Evolutionary conservation across 169 alveolate species (phyloP).

Genomic region (Theileria orientalis): DNA sequence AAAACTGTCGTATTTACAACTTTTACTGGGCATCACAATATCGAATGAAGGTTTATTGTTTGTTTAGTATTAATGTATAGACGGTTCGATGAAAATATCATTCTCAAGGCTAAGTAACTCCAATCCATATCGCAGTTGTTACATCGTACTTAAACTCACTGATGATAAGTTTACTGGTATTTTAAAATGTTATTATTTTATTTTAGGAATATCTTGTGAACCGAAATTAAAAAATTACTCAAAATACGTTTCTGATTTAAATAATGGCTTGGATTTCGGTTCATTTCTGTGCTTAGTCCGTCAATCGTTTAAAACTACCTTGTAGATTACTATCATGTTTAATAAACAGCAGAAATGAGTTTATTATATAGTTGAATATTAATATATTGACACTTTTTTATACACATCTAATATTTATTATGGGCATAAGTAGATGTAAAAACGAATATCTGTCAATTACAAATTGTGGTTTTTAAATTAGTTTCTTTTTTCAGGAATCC

Average conservation of each 20-base stretch:
- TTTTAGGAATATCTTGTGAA: conserved; percentile 31
- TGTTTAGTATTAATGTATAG: conserved; percentile 1
- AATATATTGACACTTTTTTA: no score
- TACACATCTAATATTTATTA: no score
- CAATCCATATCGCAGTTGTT: conserved; percentile 1
- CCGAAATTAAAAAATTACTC: conserved; percentile 26
- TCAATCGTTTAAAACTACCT: conserved; percentile 12
- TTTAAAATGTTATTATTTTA: not conserved
- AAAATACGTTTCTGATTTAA: conserved; percentile 12
- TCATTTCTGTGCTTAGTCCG: conserved; percentile 36
- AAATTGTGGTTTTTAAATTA: no score
- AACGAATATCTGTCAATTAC: no score
- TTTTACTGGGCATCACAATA: not conserved
- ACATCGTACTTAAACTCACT: conserved; percentile 1
- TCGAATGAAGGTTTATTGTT: conserved; percentile 2
- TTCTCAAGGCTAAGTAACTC: conserved; percentile 19
- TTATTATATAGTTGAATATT: no score
- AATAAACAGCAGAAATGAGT: no score
- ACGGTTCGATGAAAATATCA: conserved; percentile 20
- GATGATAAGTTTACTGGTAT: conserved; percentile 17
- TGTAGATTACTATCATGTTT: not conserved
- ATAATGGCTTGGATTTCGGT: conserved; percentile 44
- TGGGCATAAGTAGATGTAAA: no score
- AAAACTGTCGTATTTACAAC: not conserved
- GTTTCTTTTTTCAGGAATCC: no score